phyloP scores from a whole-genome alignment of 2,329 filamentous ascomycete species.

The Aspergillus arachidicola region DNA sequence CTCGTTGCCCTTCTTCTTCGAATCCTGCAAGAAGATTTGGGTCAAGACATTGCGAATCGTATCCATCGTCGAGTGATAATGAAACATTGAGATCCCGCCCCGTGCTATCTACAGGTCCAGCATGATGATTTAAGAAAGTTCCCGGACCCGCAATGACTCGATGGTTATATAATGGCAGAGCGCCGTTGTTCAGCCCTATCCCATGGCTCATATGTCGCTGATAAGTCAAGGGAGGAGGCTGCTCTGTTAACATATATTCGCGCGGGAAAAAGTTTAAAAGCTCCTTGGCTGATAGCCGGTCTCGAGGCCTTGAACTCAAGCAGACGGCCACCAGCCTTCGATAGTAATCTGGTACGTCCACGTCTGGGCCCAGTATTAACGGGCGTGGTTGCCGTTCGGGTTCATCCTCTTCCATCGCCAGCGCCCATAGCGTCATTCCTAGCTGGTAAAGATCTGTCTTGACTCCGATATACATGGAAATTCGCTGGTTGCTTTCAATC shows the following conservation, averaged over 20 bases:
- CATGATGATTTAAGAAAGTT: conserved; percentile 18
- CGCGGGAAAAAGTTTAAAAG: conserved; percentile 70
- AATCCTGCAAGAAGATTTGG: neutral
- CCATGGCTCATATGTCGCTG: conserved; percentile 20
- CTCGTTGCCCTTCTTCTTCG: neutral
- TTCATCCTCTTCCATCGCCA: conserved; percentile 86
- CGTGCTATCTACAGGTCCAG: conserved; percentile 9
- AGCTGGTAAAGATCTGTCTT: conserved; percentile 96
- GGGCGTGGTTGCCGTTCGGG: conserved; percentile 79
- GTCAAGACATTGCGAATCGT: neutral
- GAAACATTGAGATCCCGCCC: conserved; percentile 9
- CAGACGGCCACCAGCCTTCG: conserved; percentile 74
- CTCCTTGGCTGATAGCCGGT: conserved; percentile 71
- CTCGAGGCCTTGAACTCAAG: conserved; percentile 71
- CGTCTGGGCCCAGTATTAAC: conserved; percentile 59
- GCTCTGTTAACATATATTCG: conserved; percentile 20
- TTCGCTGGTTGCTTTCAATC: conserved; percentile 83
- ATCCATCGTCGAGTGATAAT: conserved; percentile 1
- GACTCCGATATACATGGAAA: conserved; percentile 96
- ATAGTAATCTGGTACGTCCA: conserved; percentile 74
- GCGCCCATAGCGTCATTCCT: conserved; percentile 94
- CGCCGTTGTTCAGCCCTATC: conserved; percentile 23
- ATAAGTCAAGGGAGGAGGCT: conserved; percentile 17
- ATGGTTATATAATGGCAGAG: conserved; percentile 23
- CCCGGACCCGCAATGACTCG: conserved; percentile 13